phyloP scores from a whole-genome alignment of 2,329 filamentous ascomycete species.

The Aspergillus niger region DNA sequence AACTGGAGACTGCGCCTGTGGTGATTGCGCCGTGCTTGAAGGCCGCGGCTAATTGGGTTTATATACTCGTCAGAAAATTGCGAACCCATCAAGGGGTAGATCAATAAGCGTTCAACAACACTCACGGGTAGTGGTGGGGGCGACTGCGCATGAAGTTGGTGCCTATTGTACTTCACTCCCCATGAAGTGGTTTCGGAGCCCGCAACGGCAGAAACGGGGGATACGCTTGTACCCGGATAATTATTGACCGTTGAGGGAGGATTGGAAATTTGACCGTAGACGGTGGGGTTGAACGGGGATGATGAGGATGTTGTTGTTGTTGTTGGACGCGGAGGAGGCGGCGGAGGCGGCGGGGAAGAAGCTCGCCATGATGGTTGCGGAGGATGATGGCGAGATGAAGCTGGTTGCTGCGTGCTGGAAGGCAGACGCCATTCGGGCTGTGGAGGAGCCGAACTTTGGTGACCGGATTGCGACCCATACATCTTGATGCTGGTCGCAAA shows the following conservation, averaged over 20 bases:
- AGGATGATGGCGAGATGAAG: conserved; percentile 8
- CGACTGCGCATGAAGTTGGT: conserved; percentile 27
- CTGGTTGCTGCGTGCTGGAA: conserved; percentile 15
- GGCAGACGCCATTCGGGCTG: conserved; percentile 45
- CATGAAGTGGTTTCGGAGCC: conserved; percentile 40
- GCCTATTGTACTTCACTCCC: conserved; percentile 48
- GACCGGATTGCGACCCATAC: conserved; percentile 35
- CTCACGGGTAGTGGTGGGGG: conserved; percentile 43
- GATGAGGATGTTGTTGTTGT: conserved; percentile 11
- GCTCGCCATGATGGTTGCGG: conserved; percentile 25
- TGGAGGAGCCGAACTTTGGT: conserved; percentile 30
- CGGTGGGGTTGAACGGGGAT: conserved; percentile 36
- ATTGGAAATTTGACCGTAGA: conserved; percentile 39
- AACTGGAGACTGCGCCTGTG: conserved; percentile 22
- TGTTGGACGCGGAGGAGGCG: conserved; percentile 25
- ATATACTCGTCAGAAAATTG: conserved; percentile 12
- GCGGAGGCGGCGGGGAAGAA: conserved; percentile 27
- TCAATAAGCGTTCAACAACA: conserved; percentile 3
- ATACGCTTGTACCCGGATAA: conserved; percentile 14
- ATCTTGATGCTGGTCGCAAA: conserved; percentile 22
- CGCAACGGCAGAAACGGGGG: conserved; percentile 21
- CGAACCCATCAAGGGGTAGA: not conserved
- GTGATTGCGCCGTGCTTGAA: conserved; percentile 28
- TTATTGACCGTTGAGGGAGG: conserved; percentile 11
- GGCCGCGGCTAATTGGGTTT: conserved; percentile 37